Base-by-base conservation (phyloP, 2,329 filamentous ascomycete genomes). In the Diaporthe caulivora region DNA sequence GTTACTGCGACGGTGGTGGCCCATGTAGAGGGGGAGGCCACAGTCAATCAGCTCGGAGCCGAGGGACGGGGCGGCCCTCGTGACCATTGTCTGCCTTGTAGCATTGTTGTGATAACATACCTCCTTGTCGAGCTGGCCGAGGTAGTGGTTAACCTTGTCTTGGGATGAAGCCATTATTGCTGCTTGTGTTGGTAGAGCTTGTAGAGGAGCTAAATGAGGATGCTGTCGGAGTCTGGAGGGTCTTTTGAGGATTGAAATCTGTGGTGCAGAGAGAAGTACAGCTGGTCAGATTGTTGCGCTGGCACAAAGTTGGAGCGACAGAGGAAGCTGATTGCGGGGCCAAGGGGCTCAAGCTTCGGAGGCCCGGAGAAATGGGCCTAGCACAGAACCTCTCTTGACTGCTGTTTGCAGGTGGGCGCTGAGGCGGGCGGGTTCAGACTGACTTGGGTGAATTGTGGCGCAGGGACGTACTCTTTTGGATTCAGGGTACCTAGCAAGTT, bases 41-140 rank as follows among this genome's bases (percentile, higher is more conserved):
- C 37, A 10, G 37, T 10, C 34, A 5, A 34, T 11, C 44, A 67
- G 62, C 62, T 67, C 62, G 31, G 62, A 73, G 62, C 70, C 49
- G 71, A 64, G 31, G 44, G 29, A 40, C 62, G 47, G 47, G 31
- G 29, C 21, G 29, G 73, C 37, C 53, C 73, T 71, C 60, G 71
- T 69, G 47, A 69, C 29, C 47, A 40, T 10, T 53, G 44, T 53
- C 58, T 62, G 34, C 34, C 34, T 44, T 62, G 57, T 44, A 71
- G 34, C 34, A 34, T 34, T 34, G 9, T 34, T 34, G 34, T 34
- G 9, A 13, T 40, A 10, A 40, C 90, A 78, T 85, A 95, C 94
- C 92, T 95, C 93, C 82, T 92, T 92, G 86, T 97, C 94, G 85
- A 97, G 92, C 86, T 92, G 89, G 79, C 90, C 89, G 82, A 97